Percentiles rank a stretch among this genome's conserved stretches.
Evolutionary conservation across 768 basidiomycete species (phyloP).

Genomic region (Xerocomellus chrysenteron): DNA sequence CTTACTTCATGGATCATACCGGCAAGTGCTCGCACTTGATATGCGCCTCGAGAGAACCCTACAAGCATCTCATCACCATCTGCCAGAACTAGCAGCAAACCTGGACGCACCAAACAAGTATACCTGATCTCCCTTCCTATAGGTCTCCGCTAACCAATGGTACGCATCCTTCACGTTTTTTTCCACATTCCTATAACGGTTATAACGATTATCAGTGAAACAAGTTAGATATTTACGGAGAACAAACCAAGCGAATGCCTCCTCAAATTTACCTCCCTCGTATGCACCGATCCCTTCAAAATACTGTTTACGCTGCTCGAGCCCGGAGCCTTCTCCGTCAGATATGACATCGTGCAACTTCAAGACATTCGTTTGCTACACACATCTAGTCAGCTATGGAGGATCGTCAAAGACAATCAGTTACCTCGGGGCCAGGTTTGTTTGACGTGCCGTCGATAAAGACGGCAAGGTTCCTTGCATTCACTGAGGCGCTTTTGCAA

Average conservation of each 20-base stretch:
- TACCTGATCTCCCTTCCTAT: conserved; percentile 21
- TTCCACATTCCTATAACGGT: conserved; percentile 1
- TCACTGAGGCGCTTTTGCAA: neutral
- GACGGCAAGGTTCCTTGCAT: conserved; percentile 34
- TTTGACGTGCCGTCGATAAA: conserved; percentile 20
- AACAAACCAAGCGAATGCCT: neutral
- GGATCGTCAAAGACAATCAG: conserved; percentile 7
- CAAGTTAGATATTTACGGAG: neutral
- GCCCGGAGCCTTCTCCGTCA: neutral
- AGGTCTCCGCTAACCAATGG: neutral
- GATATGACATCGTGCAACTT: conserved; percentile 27
- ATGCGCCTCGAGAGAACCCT: conserved; percentile 46
- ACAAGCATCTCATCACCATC: neutral
- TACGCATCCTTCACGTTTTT: conserved; percentile 7
- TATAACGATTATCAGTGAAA: neutral
- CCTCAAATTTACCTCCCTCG: neutral
- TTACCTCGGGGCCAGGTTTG: conserved; percentile 38
- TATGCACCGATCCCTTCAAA: conserved; percentile 34
- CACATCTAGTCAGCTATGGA: neutral
- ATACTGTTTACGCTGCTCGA: conserved; percentile 28
- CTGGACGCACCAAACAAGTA: conserved; percentile 37
- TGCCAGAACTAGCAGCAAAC: neutral
- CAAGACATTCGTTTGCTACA: conserved; percentile 35
- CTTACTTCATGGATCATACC: conserved; percentile 38
- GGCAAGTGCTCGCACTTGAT: conserved; percentile 39